phyloP scores from a whole-genome alignment of 345 rosid species.

The Bretschneidera sinensis region DNA sequence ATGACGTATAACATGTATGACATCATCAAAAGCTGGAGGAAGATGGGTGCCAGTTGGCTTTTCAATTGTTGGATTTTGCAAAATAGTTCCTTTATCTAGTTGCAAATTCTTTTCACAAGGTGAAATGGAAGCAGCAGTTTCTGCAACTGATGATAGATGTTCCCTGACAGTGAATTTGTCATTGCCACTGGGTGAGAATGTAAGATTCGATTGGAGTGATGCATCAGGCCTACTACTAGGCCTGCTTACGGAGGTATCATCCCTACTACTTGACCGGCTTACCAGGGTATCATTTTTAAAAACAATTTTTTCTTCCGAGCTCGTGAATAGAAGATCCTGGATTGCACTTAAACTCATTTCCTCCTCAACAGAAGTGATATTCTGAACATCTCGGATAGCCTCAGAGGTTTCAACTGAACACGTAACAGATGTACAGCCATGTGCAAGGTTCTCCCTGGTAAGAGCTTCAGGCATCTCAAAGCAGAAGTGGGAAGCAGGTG shows the following conservation, averaged over 20 bases:
- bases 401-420: conserved; percentile 32
- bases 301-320: conserved; percentile 30
- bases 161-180: conserved; percentile 74
- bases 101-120: conserved; percentile 34
- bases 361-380: conserved; percentile 15
- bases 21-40: conserved; percentile 70
- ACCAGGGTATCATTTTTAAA: conserved; percentile 25
- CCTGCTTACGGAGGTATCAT: too few relatives aligned
- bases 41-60: conserved; percentile 37
- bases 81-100: conserved; percentile 33
- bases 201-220: conserved; percentile 27
- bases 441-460: conserved; percentile 27
- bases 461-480: conserved; percentile 27
- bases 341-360: conserved; percentile 23
- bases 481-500: conserved; percentile 24
- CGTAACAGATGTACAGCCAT: conserved; percentile 24
- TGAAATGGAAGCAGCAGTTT: conserved; percentile 30
- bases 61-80: conserved; percentile 37
- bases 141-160: conserved; percentile 44
- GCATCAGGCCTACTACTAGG: conserved; percentile 12
- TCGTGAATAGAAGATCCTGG: conserved; percentile 20
- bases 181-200: conserved; percentile 40
- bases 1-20: conserved; percentile 85
- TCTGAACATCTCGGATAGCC: conserved; percentile 31
- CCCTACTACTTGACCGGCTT: conserved; percentile 31